Base-by-base conservation (phyloP, 192 early-diverging fungal genomes). In the Gaertneriomyces semiglobifer region DNA sequence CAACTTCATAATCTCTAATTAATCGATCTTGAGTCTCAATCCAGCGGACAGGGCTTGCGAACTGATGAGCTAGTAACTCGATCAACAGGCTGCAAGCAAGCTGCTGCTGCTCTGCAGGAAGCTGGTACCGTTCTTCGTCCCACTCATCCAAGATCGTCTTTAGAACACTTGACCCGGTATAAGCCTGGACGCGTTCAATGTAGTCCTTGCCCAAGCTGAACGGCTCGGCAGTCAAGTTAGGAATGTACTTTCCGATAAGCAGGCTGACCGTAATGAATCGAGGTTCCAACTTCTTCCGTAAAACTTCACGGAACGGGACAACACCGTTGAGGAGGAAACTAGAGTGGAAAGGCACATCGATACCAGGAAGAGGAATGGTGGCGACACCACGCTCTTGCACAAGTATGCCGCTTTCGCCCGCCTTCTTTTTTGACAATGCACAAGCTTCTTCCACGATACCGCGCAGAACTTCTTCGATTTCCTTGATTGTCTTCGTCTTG, bases 321-420 rank as follows among this genome's bases (percentile, higher is more conserved):
- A 97, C 91, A 74, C 95, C 95, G 60, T 87, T 92, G 51, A 91
- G 74, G 72, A 97, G 83, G 89, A 93, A 93, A 71, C 83, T 86
- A 6, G 93, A 96, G 83, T 98, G 95, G 91, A 96, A 98, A 33
- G 95, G 95, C 58, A 98, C 92, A 73, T 98, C 95, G 62, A 98
- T 92, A 61, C 93, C 93, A 5, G 84, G 82, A 2, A 98, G 77
- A 56, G 93, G 93, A 44, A 95, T 92, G 5, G 95, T 96, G 38
- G 94, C 92, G 56, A 88, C 78, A 48, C 93, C 93, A 71, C 94
- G 92, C 61, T 93, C 90, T 44, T 88, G 86, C 48, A 79, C 74
- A 44, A 96, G 68, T 57, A 83, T 70, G 46, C 88, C 88, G 25
- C 82, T 79, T 47, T 79, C 76, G 50, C 75, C 76, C 16, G 63